These are phyloP conservation scores for Yamadazyma taylorii DNA, from an alignment of 1,139 yeast genomes.

Conservation along the genomic window DNA sequence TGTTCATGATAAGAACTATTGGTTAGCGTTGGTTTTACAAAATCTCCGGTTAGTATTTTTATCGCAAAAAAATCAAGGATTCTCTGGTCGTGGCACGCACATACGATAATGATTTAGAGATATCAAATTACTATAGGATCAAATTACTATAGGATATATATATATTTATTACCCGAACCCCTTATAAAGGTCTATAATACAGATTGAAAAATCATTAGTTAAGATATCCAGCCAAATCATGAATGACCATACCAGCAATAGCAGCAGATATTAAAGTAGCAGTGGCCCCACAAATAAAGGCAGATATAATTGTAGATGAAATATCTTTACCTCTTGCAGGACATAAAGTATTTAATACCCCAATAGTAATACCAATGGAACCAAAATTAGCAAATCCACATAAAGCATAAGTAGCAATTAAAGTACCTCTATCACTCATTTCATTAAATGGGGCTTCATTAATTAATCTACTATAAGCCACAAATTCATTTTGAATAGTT, in stretches of 20 bases:
- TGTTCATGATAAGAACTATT: slow-evolving; percentile 7
- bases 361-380: slow-evolving; percentile 62
- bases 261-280: slow-evolving; percentile 62
- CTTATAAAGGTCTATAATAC: slow-evolving; percentile 1
- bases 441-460: slow-evolving; percentile 45
- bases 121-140: too few relatives aligned
- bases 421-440: slow-evolving; percentile 53
- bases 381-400: slow-evolving; percentile 71
- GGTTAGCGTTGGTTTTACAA: too few relatives aligned
- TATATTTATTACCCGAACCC: background rate
- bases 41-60: too few relatives aligned
- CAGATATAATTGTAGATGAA: slow-evolving; percentile 47
- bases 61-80: too few relatives aligned
- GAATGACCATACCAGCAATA: slow-evolving; percentile 68
- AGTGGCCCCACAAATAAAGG: slow-evolving; percentile 55
- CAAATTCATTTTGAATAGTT: slow-evolving; percentile 65
- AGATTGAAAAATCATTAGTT: slow-evolving; percentile 1
- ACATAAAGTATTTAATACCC: slow-evolving; percentile 61
- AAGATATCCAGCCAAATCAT: slow-evolving; percentile 38
- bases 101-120: background rate
- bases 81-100: background rate
- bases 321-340: slow-evolving; percentile 53
- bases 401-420: slow-evolving; percentile 63
- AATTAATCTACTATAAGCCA: slow-evolving; percentile 51
- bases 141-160: too few relatives aligned